phyloP scores from a whole-genome alignment of 73 alveolate genomes.

The Durusdinium trenchii region DNA sequence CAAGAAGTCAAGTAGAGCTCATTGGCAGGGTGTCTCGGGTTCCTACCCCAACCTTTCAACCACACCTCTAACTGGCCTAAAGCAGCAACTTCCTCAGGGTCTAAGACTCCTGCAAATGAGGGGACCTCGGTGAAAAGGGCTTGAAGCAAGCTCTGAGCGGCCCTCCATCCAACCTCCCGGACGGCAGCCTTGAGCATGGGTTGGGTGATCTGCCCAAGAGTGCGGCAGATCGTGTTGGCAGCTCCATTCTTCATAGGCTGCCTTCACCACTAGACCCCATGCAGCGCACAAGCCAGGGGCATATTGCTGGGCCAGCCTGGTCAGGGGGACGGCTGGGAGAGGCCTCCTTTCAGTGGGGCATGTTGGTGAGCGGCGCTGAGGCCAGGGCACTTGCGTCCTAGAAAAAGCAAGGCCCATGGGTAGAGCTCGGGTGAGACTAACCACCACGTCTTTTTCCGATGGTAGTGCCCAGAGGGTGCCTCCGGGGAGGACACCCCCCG shows the following conservation, averaged over 20 bases:
- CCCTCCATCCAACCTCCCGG: not conserved
- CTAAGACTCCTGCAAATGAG: not conserved
- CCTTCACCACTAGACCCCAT: not conserved
- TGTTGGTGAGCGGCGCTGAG: not conserved
- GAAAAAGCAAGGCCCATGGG: not conserved
- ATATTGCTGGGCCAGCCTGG: not conserved
- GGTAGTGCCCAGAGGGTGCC: not conserved
- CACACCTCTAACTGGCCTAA: not conserved
- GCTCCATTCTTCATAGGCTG: not conserved
- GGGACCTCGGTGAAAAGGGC: too few relatives aligned
- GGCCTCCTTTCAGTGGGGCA: not conserved
- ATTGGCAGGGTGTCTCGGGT: not conserved
- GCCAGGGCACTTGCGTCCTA: too few relatives aligned
- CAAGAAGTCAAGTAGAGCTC: not conserved
- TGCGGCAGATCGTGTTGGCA: too few relatives aligned
- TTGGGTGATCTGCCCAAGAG: too few relatives aligned
- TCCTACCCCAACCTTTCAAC: not conserved
- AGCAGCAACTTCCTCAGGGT: not conserved
- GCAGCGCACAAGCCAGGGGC: not conserved
- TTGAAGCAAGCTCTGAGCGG: not conserved
- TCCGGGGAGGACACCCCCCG: not conserved
- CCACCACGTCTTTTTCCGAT: not conserved
- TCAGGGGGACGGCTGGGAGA: not conserved
- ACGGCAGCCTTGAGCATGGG: not conserved
- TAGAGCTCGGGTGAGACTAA: not conserved